Evolutionary conservation across 1,139 yeast genomes (phyloP), one percentile per base, ranked within the genome.

Genomic region (Suhomyces guaymorum): DNA sequence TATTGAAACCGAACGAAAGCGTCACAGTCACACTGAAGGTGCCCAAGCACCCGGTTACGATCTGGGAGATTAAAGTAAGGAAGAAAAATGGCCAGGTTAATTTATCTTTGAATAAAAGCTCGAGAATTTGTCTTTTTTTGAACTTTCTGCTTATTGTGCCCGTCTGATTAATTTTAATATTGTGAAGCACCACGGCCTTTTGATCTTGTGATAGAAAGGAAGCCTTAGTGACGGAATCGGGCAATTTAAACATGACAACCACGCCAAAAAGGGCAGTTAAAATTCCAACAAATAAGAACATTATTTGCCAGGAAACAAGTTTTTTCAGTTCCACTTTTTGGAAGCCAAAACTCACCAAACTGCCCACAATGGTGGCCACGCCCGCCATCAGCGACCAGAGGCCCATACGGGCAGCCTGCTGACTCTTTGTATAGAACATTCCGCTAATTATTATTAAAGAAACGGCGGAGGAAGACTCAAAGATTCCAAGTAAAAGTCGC

Each of bases 171-270:
- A 28, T 32, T 5, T 51, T 34, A 22, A 52, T 45, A 28, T 41
- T 41, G 7, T 44, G 41, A 11, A 52, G 22, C 5, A 50, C 51
- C 12, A 57, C 45, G 1, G 50, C 35, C 35, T 53, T 61, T 44
- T 74, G 77, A 15, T 64, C 60, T 12, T 59, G 68, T 32, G 50
- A 52, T 29, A 71, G 50, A 43, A 69, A 70, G 27, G 52, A 54
- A 15, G 75, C 70, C 13, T 58, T 46, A 3, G 61, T 58, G 10
- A 78, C 76, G 15, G 63, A 63, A 43, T 74, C 72, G 7, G 79
- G 78, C 16, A 52, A 37, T 17, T 32, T 30, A 15, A 48, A 23
- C 2, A 56, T 37, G 1, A 61, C 57, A 10, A 54, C 28, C 1
- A 57, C 30, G 1, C 72, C 72, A 45, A 63, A 65, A 1, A 56